Base-by-base conservation (phyloP, 2,329 filamentous ascomycete genomes). In the Huntiella omanensis region DNA sequence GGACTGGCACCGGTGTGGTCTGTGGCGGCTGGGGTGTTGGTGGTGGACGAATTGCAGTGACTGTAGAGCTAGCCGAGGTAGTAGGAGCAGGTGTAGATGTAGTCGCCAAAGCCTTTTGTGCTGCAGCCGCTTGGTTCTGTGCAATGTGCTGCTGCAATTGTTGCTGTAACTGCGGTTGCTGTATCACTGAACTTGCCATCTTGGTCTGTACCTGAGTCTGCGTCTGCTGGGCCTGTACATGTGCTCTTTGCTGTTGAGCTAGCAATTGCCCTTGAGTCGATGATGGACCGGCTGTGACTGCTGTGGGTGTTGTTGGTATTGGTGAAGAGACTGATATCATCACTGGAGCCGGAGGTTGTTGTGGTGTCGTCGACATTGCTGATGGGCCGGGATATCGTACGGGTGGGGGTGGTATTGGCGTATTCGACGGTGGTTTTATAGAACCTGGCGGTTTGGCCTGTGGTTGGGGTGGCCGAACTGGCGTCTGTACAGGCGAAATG, bases 41-140 rank as follows among this genome's bases (percentile, higher is more conserved):
- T 35, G 33, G 42, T 19, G 37, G 28, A 28, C 22, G 22, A 28
- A 28, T 28, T 28, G 22, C 22, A 7, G 22, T 28, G 22, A 28
- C 22, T 28, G 22, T 8, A 28, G 22, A 28, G 22, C 22, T 28
- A 8, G 22, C 28, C 37, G 45, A 4, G 45, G 36, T 12, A 46
- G n/a, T 15, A 40, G 51, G 33, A 65, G 62, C 2, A 58, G 57
- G 28, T 58, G 51, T 43, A 55, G 51, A 45, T 64, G 64, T 39
- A 36, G 46, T 47, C 16, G 36, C 34, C 11, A 32, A 37, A 6
- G 13, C 15, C 12, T 32, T 12, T 13, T 32, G 41, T 35, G 41
- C 17, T 17, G 32, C 43, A n/a, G 42, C 42, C 4, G 42, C 33
- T 22, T 55, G 54, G 22, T 28, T 28, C 22, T 28, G 22, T 28